phyloP scores from a whole-genome alignment of 2,329 filamentous ascomycete species.

The Zalaria obscura region DNA sequence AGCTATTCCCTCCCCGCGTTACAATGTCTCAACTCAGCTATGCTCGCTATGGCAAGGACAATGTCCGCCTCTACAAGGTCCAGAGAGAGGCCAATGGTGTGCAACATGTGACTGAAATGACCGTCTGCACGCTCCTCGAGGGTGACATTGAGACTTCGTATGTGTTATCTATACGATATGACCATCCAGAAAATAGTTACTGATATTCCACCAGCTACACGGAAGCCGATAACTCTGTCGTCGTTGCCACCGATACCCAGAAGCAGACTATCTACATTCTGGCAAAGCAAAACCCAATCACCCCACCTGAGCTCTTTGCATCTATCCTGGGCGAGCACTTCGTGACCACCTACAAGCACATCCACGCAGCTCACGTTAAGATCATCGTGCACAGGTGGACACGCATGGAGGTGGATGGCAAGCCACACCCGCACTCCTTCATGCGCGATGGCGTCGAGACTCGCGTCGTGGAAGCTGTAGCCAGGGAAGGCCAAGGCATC shows the following conservation, averaged over 20 bases:
- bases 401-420: slow-evolving; percentile 72
- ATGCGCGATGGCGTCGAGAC: slow-evolving; percentile 79
- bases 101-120: slow-evolving; percentile 89
- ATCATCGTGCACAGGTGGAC: slow-evolving; percentile 84
- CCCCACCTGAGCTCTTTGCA: slow-evolving; percentile 84
- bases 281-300: slow-evolving; percentile 85
- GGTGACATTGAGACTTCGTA: slow-evolving; percentile 78
- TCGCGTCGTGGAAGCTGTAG: slow-evolving; percentile 64
- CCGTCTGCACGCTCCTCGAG: slow-evolving; percentile 81
- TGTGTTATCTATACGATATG: slow-evolving; percentile 16
- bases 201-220: slow-evolving; percentile 55
- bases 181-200: too few relatives aligned
- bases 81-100: slow-evolving; percentile 60
- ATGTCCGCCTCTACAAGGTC: slow-evolving; percentile 95
- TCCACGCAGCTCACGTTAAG: slow-evolving; percentile 68
- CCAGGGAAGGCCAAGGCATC: slow-evolving; percentile 52
- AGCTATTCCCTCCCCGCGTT: too few relatives aligned
- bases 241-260: slow-evolving; percentile 94
- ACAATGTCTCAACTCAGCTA: slow-evolving; percentile 33
- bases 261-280: slow-evolving; percentile 88
- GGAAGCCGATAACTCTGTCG: slow-evolving; percentile 79
- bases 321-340: slow-evolving; percentile 79
- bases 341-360: slow-evolving; percentile 74
- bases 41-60: slow-evolving; percentile 87
- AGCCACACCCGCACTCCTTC: slow-evolving; percentile 92